These are phyloP conservation scores for Podaxis pistillaris DNA, from an alignment of 768 basidiomycete genomes.

Conservation along the genomic window DNA sequence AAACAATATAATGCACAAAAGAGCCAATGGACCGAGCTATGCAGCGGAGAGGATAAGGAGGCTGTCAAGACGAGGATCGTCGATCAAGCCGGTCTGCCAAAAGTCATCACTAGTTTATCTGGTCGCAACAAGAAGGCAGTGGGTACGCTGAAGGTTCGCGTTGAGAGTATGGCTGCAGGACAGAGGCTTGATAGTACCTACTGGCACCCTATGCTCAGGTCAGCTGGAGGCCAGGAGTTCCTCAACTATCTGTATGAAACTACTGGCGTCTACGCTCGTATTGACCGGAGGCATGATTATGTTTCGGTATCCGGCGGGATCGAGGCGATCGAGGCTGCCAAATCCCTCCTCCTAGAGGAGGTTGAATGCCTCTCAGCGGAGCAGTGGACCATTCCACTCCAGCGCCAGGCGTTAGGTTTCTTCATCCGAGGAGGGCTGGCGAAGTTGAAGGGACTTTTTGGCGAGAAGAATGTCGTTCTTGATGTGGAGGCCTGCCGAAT, in stretches of 20 bases:
- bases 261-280: constrained; percentile 41
- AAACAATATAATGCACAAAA: constrained; percentile 53
- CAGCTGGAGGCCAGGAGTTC: constrained; percentile 29
- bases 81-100: constrained; percentile 22
- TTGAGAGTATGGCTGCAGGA: constrained; percentile 53
- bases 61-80: constrained; percentile 27
- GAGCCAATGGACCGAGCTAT: constrained; percentile 45
- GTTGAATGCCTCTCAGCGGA: constrained; percentile 44
- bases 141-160: constrained; percentile 58
- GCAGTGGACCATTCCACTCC: constrained; percentile 39
- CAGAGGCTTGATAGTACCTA: constrained; percentile 40
- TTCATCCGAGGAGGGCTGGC: constrained; percentile 51
- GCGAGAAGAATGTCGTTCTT: constrained; percentile 53
- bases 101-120: constrained; percentile 39
- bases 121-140: constrained; percentile 53
- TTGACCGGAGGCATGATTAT: constrained; percentile 42
- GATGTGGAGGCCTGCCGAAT: constrained; percentile 33
- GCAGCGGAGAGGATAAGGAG: constrained; percentile 30
- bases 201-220: constrained; percentile 49
- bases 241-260: constrained; percentile 29
- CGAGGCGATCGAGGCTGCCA: constrained; percentile 37
- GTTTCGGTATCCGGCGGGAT: constrained; percentile 48
- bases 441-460: constrained; percentile 49
- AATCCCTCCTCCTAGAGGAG: constrained; percentile 43
- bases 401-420: constrained; percentile 40